phyloP scores from a whole-genome alignment of 345 rosid species.

The Hypericum perforatum region DNA sequence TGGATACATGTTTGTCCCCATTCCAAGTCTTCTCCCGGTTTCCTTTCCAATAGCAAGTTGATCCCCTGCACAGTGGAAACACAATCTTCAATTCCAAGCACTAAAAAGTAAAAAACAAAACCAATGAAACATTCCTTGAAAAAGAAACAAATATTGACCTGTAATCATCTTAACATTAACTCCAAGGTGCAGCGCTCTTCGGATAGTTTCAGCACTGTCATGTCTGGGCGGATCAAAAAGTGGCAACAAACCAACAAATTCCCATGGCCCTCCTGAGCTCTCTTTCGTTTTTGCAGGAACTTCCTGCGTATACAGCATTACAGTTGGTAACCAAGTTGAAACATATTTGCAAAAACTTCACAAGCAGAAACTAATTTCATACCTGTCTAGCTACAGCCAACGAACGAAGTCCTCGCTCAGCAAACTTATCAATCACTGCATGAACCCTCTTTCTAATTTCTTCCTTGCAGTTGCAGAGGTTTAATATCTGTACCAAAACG shows the following conservation, averaged over 20 bases:
- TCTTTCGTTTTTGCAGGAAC: conserved; percentile 76
- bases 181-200: conserved; percentile 84
- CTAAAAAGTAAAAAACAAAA: not conserved
- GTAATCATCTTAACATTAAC: conserved; percentile 93
- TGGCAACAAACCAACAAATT: conserved; percentile 68
- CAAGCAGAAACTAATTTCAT: not conserved
- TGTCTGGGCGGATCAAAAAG: conserved; percentile 97
- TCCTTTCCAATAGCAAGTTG: conserved; percentile 93
- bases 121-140: no score
- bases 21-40: conserved; percentile 91
- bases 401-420: conserved; percentile 91
- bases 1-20: conserved; percentile 97
- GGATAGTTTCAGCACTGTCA: conserved; percentile 92
- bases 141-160: conserved; percentile 31
- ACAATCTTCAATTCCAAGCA: not conserved
- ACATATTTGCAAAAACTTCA: not conserved
- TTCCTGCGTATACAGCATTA: conserved; percentile 38
- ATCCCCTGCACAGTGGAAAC: conserved; percentile 45
- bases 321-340: conserved; percentile 1
- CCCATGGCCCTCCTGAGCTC: conserved; percentile 76
- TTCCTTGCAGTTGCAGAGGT: conserved; percentile 65
- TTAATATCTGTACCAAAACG: conserved; percentile 38
- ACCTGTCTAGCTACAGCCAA: conserved; percentile 92
- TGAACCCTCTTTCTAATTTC: conserved; percentile 66
- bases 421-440: conserved; percentile 72